These are phyloP conservation scores for Candida tropicalis DNA, from an alignment of 1,139 yeast genomes.

Conservation along the genomic window DNA sequence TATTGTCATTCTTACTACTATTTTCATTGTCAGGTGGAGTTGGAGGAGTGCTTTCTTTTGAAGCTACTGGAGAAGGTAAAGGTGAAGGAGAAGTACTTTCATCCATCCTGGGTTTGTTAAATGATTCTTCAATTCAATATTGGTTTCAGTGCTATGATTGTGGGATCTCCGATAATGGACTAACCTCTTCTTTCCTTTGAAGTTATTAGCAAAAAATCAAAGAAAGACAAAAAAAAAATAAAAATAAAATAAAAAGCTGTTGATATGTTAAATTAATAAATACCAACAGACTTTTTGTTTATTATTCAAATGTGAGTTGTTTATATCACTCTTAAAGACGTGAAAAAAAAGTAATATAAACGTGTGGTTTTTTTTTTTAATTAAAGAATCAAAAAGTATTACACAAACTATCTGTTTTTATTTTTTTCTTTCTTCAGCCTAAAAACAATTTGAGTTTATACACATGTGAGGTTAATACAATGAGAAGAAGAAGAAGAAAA, in stretches of 20 bases:
- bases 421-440: background rate
- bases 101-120: slow-evolving; percentile 1
- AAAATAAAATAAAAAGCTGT: slow-evolving; percentile 1
- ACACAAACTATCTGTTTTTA: background rate
- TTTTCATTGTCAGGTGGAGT: slow-evolving; percentile 2
- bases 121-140: background rate
- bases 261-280: slow-evolving; percentile 8
- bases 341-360: slow-evolving; percentile 1
- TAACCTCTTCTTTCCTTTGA: no score
- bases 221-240: no score
- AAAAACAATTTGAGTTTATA: background rate
- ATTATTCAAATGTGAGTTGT: background rate
- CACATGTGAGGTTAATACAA: background rate
- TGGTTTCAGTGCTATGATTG: background rate
- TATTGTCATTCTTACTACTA: background rate
- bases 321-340: background rate
- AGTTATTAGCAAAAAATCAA: no score
- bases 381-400: background rate
- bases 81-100: slow-evolving; percentile 2
- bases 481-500: no score
- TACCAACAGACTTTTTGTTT: slow-evolving; percentile 6
- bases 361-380: slow-evolving; percentile 1
- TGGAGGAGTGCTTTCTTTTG: slow-evolving; percentile 5
- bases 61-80: slow-evolving; percentile 1
- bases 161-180: no score